Conservation (phyloP, 164 flowering plant species). For the Amborella trichopoda region DNA sequence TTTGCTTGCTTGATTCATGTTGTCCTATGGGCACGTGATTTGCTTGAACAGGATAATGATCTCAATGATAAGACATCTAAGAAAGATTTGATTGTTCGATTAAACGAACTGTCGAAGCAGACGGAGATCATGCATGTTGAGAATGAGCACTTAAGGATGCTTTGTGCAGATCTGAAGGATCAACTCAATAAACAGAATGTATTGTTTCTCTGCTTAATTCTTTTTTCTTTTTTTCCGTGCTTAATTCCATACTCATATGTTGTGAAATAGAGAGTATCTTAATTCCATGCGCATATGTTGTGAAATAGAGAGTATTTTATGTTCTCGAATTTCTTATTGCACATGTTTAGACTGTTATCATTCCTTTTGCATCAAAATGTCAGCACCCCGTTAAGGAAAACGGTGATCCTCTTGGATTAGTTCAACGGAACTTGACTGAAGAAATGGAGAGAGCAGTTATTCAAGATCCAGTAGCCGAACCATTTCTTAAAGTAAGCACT, state of each 20-base stretch:
- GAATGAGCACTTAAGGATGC: background rate
- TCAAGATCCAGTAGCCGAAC: background rate
- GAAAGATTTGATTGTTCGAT: background rate
- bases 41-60: too few species aligned
- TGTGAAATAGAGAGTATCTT: too few species aligned
- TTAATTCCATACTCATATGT: background rate
- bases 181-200: background rate
- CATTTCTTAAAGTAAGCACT: background rate
- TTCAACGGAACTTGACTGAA: background rate
- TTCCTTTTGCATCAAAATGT: background rate
- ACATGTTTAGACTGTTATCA: background rate
- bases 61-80: background rate
- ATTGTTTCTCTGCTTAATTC: background rate
- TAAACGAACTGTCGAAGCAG: background rate
- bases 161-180: background rate
- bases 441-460: background rate
- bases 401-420: background rate
- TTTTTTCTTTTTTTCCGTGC: background rate
- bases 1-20: too few species aligned
- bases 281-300: too few species aligned
- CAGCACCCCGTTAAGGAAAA: background rate
- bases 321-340: background rate
- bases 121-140: background rate
- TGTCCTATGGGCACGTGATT: too few species aligned
- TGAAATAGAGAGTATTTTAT: too few species aligned